Evolutionary conservation across 352 stramenopile species (phyloP), one percentile per base, ranked within the genome.

Genomic region (Phytophthora podocarpi): DNA sequence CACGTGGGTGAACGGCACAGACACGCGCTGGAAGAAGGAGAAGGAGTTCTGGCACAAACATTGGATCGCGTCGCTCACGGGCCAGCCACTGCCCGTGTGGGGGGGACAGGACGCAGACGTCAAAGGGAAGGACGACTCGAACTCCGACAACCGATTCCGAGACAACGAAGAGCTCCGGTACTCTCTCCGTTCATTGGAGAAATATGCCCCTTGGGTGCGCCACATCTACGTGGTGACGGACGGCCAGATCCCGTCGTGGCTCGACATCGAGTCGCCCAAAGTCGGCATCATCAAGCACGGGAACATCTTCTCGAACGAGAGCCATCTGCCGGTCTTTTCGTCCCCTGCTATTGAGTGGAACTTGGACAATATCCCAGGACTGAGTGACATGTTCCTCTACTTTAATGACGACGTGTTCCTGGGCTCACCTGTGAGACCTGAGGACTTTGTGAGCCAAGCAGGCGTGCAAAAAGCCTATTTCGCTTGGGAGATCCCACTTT

Each of bases 391-490:
- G 51, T 98, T 98, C 63, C 54, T 98, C 4, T 98, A 98, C 71
- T 98, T 98, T 60, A 98, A 98, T 65, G 95, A 98, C 67, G 95
- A 98, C 70, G 94, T 98, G 9, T 96, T 98, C 59, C 75, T 98
- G 1, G 95, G 94, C 32, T 79, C 88, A 13, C 72, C 75, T 10
- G 84, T 97, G 11, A 74, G 80, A 41, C 95, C 95, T 0, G 90
- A 97, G 40, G 95, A 98, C 59, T 98, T 98, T 81, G 76, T 97
- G 12, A 89, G 77, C 18, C 80, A 91, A 57, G 74, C 62, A 9
- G 85, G 87, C 16, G 85, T 94, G 15, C 93, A 98, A 62, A 97
- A 97, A 60, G 79, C 91, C 16, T 98, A 97, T 55, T 90, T 97
- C 23, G 88, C 89, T 0, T 98, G 95, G 95, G 90, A 98, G 65